Conservation (phyloP, 169 alveolate species). For the Nephromyces sp. region DNA sequence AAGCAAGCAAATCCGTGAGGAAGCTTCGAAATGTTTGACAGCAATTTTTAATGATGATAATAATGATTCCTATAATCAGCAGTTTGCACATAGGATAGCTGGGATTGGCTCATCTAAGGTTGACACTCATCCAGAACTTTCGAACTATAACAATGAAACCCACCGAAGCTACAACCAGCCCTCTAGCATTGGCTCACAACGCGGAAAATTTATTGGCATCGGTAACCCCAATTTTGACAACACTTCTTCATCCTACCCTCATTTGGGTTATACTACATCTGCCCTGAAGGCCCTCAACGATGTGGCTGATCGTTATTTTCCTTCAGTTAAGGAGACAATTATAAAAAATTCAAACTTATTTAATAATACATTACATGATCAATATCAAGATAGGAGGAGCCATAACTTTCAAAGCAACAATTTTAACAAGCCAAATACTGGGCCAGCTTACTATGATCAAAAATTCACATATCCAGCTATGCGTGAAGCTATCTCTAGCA, state of each 20-base stretch:
- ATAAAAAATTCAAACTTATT: too few species aligned
- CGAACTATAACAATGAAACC: background rate
- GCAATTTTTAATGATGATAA: slow-evolving; percentile 2
- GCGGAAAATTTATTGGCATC: background rate
- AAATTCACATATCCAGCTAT: too few species aligned
- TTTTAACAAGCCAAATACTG: too few species aligned
- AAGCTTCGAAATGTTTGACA: slow-evolving; percentile 2
- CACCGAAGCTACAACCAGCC: background rate
- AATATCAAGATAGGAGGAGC: too few species aligned
- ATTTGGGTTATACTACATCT: background rate
- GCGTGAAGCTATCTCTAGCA: too few species aligned
- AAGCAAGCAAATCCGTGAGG: slow-evolving; percentile 18
- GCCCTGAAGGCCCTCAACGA: background rate
- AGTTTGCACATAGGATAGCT: background rate
- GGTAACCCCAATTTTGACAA: background rate
- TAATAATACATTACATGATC: too few species aligned
- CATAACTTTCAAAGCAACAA: background rate
- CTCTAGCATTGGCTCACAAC: background rate
- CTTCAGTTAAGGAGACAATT: background rate
- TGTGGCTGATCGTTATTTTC: background rate
- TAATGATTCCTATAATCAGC: background rate
- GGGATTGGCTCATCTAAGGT: background rate
- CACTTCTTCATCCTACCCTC: too few species aligned
- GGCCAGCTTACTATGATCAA: too few species aligned
- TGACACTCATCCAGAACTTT: background rate